phyloP scores from a whole-genome alignment of 2,329 filamentous ascomycete species.

The Alternaria viburni region DNA sequence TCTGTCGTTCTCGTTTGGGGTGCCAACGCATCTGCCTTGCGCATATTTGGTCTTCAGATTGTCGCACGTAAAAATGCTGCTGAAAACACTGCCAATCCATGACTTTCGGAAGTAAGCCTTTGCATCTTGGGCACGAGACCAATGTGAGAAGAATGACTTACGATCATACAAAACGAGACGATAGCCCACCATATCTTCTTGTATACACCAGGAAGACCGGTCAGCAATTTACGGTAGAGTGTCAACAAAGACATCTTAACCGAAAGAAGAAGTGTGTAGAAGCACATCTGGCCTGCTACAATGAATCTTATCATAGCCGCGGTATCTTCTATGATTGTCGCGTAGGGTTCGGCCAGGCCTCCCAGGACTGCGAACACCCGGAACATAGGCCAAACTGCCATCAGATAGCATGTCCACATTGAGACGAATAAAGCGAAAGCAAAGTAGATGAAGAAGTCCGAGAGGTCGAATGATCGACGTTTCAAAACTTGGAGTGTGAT shows the following conservation, averaged over 20 bases:
- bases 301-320: conserved; percentile 43
- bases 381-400: conserved; percentile 40
- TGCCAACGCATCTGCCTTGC: conserved; percentile 29
- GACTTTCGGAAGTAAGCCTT: too few relatives aligned
- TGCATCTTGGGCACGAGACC: too few relatives aligned
- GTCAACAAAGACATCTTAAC: conserved; percentile 31
- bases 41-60: conserved; percentile 48
- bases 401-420: conserved; percentile 40
- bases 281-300: conserved; percentile 46
- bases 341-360: conserved; percentile 33
- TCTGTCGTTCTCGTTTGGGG: conserved; percentile 13
- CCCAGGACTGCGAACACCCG: conserved; percentile 32
- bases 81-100: conserved; percentile 40
- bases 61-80: conserved; percentile 45
- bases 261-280: conserved; percentile 14
- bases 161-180: conserved; percentile 30
- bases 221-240: conserved; percentile 44
- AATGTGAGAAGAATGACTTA: background rate
- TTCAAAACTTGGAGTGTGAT: conserved; percentile 12
- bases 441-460: conserved; percentile 31
- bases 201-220: conserved; percentile 31
- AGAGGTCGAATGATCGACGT: conserved; percentile 16
- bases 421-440: conserved; percentile 35
- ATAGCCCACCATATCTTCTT: conserved; percentile 47
- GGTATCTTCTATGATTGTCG: conserved; percentile 37